These are phyloP conservation scores for Rosa lucieae DNA, from an alignment of 306 rosid genomes.

Conservation along the genomic window DNA sequence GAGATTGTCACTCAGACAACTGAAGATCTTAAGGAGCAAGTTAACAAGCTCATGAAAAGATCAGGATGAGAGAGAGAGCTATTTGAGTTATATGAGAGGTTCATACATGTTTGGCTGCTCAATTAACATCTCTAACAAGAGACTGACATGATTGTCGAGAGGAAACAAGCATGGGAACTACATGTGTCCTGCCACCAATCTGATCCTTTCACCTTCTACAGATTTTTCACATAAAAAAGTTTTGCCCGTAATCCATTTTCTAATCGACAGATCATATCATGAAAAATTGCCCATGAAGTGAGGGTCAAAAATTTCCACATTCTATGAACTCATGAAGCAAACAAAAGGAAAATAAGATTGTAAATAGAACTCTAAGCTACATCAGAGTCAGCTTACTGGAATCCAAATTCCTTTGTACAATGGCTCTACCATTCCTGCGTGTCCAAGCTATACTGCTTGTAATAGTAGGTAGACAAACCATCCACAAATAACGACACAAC, in stretches of 20 bases:
- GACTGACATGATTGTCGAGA: not conserved
- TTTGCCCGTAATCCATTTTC: not conserved
- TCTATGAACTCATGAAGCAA: conserved; percentile 2
- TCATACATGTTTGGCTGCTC: not conserved
- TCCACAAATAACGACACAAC: not conserved
- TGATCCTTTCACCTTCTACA: not conserved
- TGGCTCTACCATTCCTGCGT: not conserved
- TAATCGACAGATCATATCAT: not conserved
- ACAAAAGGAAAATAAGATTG: not conserved
- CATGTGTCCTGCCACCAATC: not conserved
- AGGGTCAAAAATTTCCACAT: not conserved
- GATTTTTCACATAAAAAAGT: not conserved
- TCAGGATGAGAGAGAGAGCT: not conserved
- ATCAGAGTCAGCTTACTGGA: not conserved
- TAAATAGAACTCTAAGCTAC: not conserved
- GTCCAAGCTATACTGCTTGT: not conserved
- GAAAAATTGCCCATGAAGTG: not conserved
- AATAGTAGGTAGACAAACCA: not conserved
- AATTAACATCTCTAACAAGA: not conserved
- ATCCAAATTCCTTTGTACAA: not conserved
- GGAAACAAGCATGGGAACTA: not conserved
- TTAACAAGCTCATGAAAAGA: not conserved
- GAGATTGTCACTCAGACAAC: too few relatives aligned
- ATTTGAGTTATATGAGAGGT: not conserved
- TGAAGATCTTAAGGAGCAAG: not conserved